These are phyloP conservation scores for Cryptosporidium tyzzeri DNA, from an alignment of 169 alveolate genomes.

Conservation along the genomic window DNA sequence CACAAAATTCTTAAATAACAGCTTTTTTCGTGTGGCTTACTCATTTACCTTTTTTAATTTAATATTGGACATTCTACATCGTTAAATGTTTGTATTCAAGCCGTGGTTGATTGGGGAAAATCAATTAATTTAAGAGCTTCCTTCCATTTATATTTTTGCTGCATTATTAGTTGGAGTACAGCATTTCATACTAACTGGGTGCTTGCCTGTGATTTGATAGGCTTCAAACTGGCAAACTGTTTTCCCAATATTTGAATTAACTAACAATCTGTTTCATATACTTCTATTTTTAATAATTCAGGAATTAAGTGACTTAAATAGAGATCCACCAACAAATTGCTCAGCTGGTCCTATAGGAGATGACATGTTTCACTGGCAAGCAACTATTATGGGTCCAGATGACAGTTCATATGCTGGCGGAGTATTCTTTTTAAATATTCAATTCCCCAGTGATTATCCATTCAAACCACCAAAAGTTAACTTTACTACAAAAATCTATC, in stretches of 20 bases:
- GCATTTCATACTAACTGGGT: background rate
- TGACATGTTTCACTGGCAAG: conserved; percentile 99
- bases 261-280: background rate
- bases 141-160: background rate
- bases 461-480: conserved; percentile 99
- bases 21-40: background rate
- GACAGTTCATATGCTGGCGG: conserved; percentile 99
- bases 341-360: conserved; percentile 98
- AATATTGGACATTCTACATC: background rate
- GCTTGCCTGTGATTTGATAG: background rate
- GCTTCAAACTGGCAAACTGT: background rate
- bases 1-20: background rate
- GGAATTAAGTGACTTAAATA: conserved; percentile 96
- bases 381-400: conserved; percentile 99
- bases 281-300: conserved; percentile 39
- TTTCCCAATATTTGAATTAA: background rate
- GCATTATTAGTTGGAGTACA: background rate
- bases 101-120: background rate
- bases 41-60: no score
- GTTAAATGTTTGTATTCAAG: no score
- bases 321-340: conserved; percentile 99
- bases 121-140: background rate
- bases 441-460: conserved; percentile 99
- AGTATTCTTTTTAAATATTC: conserved; percentile 96
- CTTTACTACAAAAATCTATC: conserved; percentile 98